Evolutionary conservation across 345 rosid species (phyloP), one percentile per base, ranked within the genome.

Genomic region (Acer campestre): DNA sequence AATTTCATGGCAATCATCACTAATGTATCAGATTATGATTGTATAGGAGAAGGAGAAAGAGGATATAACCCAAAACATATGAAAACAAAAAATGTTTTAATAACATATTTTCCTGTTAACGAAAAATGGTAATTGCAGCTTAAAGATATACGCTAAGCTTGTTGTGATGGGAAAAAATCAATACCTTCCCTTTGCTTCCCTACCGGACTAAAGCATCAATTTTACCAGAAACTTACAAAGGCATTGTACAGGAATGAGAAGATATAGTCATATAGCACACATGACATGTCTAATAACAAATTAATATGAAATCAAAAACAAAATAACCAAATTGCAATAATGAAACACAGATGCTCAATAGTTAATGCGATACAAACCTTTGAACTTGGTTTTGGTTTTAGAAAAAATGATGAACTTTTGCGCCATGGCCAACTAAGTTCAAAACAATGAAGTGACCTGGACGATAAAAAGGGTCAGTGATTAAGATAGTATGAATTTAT

Each of bases 381-480:
- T 78, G 82, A 76, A 74, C 82, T 90, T n/a, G 84, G 88, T 70
- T 85, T 82, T 79, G 98, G 99, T 80, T 85, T 89, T 73, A 76
- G 95, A 75, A 95, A 95, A 84, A 95, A 95, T 13, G 90, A 75
- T 23, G 89, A 87, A 79, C 76, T 78, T 64, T 27, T 67, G 58
- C 89, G 91, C 99, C 98, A 93, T 7, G 99, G 99, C 99, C 99
- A 95, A 80, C 97, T 83, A 61, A 95, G 96, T 20, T 93, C 97
- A 77, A 95, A 91, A 82, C 97, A 94, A 76, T 86, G 90, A 82
- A 87, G 92, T 31, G 99, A 94, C 99, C 99, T 95, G 77, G 67
- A 80, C 70, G 38, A 79, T 40, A 25, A 79, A 78, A 80, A 77
- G 13, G 27, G 42, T 83, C 23, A 87, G 77, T 77, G 49, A 73